These are phyloP conservation scores for Corchorus olitorius DNA, from an alignment of 345 rosid species.

Conservation along the genomic window DNA sequence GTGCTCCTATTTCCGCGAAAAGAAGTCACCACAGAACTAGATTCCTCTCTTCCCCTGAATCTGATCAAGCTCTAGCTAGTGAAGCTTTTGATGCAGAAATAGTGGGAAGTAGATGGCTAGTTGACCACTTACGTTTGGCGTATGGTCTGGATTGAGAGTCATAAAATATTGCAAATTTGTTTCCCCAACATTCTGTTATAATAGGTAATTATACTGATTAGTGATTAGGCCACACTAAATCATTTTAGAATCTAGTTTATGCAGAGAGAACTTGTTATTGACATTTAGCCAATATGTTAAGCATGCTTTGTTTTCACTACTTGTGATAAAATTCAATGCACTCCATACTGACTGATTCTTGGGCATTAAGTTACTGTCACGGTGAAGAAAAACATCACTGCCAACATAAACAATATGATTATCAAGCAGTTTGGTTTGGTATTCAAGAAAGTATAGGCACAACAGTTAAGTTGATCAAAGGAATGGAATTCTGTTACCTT, in stretches of 20 bases:
- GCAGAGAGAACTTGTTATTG: slow-evolving; percentile 13
- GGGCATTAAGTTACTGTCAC: slow-evolving; percentile 76
- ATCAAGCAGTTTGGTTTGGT: too few relatives aligned
- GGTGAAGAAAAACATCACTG: slow-evolving; percentile 84
- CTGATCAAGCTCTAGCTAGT: slow-evolving; percentile 56
- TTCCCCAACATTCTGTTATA: slow-evolving; percentile 65
- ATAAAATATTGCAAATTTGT: slow-evolving; percentile 3
- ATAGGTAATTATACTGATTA: too few relatives aligned
- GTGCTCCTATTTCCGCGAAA: slow-evolving; percentile 66
- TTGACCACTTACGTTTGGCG: slow-evolving; percentile 76
- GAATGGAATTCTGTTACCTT: slow-evolving; percentile 32
- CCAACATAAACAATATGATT: slow-evolving; percentile 19
- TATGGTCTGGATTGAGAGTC: slow-evolving; percentile 17
- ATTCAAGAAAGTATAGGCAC: too few relatives aligned
- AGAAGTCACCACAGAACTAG: slow-evolving; percentile 72
- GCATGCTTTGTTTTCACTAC: slow-evolving; percentile 58
- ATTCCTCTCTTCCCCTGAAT: slow-evolving; percentile 85
- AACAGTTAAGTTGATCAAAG: not conserved
- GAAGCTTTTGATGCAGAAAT: slow-evolving; percentile 85
- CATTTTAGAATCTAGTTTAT: not conserved
- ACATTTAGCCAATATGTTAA: slow-evolving; percentile 92
- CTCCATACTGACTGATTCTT: slow-evolving; percentile 79
- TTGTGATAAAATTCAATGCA: slow-evolving; percentile 88
- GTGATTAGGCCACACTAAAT: too few relatives aligned
- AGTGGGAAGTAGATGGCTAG: slow-evolving; percentile 85